phyloP scores from a whole-genome alignment of 192 early-diverging fungal genomes.

The Funneliformis geosporum region DNA sequence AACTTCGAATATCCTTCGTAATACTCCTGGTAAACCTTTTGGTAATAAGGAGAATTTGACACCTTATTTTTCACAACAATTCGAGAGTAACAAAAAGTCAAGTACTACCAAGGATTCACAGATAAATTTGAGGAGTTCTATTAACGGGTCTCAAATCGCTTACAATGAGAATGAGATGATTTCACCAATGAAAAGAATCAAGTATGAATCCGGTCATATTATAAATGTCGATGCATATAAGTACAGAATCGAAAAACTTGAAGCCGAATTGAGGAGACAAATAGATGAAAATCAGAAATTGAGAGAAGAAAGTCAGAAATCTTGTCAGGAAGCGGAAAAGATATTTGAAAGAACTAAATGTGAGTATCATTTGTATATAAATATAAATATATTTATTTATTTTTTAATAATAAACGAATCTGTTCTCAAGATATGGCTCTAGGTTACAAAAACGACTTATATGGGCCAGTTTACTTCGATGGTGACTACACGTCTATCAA shows the following conservation, averaged over 20 bases:
- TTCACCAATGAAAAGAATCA: not conserved
- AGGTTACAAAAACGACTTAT: not conserved
- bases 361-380: no score
- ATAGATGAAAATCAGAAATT: not conserved
- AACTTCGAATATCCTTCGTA: not conserved
- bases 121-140: not conserved
- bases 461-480: constrained; percentile 8
- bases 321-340: not conserved
- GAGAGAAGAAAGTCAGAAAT: not conserved
- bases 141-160: not conserved
- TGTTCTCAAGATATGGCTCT: not conserved
- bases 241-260: not conserved
- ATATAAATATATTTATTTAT: not conserved
- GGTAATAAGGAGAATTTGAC: not conserved
- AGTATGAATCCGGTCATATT: not conserved
- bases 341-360: not conserved
- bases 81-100: not conserved
- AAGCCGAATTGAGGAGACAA: not conserved
- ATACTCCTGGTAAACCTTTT: not conserved
- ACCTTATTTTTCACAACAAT: not conserved
- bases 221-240: not conserved
- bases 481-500: not conserved
- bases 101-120: not conserved
- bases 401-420: not conserved
- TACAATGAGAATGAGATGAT: not conserved